These are phyloP conservation scores for Zopfia rhizophila DNA, from an alignment of 2,329 filamentous ascomycete species.

Conservation along the genomic window DNA sequence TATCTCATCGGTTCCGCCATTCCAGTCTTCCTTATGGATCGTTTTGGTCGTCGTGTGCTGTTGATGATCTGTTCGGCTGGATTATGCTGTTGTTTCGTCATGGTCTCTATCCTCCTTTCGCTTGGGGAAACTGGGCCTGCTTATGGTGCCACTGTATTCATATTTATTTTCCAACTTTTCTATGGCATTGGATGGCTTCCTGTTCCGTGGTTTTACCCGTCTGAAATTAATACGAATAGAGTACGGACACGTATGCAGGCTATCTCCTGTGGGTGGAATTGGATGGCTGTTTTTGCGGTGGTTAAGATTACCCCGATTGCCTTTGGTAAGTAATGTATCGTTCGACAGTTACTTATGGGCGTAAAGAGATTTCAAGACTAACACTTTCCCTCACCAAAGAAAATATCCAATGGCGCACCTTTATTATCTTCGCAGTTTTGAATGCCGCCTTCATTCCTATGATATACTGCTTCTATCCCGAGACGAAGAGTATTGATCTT, in stretches of 20 bases:
- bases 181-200: slow-evolving; percentile 38
- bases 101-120: slow-evolving; percentile 29
- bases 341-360: slow-evolving; percentile 62
- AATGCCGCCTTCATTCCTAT: slow-evolving; percentile 31
- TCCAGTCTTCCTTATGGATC: slow-evolving; percentile 57
- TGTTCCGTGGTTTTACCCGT: slow-evolving; percentile 23
- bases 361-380: slow-evolving; percentile 71
- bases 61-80: slow-evolving; percentile 53
- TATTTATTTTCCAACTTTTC: slow-evolving; percentile 60
- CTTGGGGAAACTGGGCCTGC: slow-evolving; percentile 53
- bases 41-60: slow-evolving; percentile 64
- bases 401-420: slow-evolving; percentile 56
- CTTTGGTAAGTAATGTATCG: slow-evolving; percentile 53
- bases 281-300: slow-evolving; percentile 15
- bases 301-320: slow-evolving; percentile 40
- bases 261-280: slow-evolving; percentile 1
- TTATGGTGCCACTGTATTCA: slow-evolving; percentile 56
- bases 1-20: slow-evolving; percentile 59
- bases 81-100: slow-evolving; percentile 15
- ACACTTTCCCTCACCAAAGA: too few species aligned
- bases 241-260: slow-evolving; percentile 17
- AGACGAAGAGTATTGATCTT: slow-evolving; percentile 66
- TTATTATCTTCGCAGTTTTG: slow-evolving; percentile 29
- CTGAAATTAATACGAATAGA: slow-evolving; percentile 16
- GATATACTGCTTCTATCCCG: slow-evolving; percentile 39